Base-by-base conservation (phyloP, 148 eudicot genomes). In the Agrostemma githago region DNA sequence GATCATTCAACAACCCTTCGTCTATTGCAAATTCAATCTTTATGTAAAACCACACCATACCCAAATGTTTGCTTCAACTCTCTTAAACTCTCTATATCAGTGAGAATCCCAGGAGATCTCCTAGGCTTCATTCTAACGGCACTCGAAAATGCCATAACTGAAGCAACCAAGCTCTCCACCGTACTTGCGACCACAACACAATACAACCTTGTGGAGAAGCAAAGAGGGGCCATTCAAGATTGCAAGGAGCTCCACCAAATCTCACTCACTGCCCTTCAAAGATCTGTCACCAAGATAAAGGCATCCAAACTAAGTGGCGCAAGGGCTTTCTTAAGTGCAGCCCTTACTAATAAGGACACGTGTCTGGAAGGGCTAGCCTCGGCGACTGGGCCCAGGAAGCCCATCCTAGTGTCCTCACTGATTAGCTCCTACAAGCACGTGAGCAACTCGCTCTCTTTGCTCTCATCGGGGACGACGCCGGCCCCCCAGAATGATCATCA, bases 161-260 rank as follows among this genome's bases (percentile, higher is more conserved):
- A 89, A 76, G 87, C 85, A 1, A 65, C 39, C 4, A 84, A 88
- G 60, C 88, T 92, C 70, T 79, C 92, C 17, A n/a, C 72, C 38
- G 63, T 96, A 34, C 62, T 92, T 48, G 79, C 82, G 62, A 65
- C 65, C 2, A 82, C 78, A 10, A 70, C 78, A 16, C 72, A 66
- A 4, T 40, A 65, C 34, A 53, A 75, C 62, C 71, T 89, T 70
- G 53, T 92, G 12, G 97, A 92, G 73, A 80, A 75, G 16, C 94
- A 88, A 61, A 83, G 73, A 56, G 99, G 99, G 8, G 63, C 90
- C 7, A 21, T 96, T 54, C 91, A 86, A 74, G 99, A 96, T 64
- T 96, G 99, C 76, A 68, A 77, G 20, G 96, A 96, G 3, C 90
- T 96, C 42, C 99, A 96, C 78, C 84, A 89, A 69, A 82, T 88